Conservation (phyloP, 1,284 basidiomycete genomes). For the Leccinum laetum region DNA sequence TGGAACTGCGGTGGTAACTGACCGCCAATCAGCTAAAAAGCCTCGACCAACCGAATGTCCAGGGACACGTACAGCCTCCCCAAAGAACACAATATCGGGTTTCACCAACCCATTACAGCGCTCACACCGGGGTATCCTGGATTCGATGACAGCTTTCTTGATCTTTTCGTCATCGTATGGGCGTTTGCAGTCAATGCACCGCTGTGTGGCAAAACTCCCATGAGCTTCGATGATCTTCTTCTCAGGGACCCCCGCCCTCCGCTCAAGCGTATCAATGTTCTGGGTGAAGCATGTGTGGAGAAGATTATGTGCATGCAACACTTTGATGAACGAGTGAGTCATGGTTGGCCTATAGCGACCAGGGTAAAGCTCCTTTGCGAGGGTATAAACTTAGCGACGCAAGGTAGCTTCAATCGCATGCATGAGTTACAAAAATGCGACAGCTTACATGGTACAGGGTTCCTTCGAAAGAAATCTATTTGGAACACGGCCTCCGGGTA, state of each 20-base stretch:
- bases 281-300: constrained; percentile 84
- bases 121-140: constrained; percentile 62
- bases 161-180: constrained; percentile 71
- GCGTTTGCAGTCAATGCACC: constrained; percentile 72
- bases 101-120: constrained; percentile 77
- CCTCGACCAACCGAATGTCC: not conserved
- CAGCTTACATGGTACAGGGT: constrained; percentile 70
- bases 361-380: constrained; percentile 91
- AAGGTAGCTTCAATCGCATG: not conserved
- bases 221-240: constrained; percentile 91
- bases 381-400: constrained; percentile 67
- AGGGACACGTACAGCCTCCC: constrained; percentile 61
- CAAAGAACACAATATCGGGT: constrained; percentile 96
- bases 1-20: constrained; percentile 65
- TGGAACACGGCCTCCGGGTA: constrained; percentile 84
- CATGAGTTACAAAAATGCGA: not conserved
- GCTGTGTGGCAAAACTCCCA: constrained; percentile 84
- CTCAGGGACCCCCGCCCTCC: constrained; percentile 76
- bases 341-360: constrained; percentile 85
- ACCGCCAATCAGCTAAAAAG: constrained; percentile 6
- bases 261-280: constrained; percentile 93
- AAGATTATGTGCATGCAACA: constrained; percentile 65
- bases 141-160: constrained; percentile 51
- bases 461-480: constrained; percentile 69
- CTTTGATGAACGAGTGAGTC: constrained; percentile 88